Evolutionary conservation across 306 rosid species (phyloP), one percentile per base, ranked within the genome.

Genomic region (Prunus mume): DNA sequence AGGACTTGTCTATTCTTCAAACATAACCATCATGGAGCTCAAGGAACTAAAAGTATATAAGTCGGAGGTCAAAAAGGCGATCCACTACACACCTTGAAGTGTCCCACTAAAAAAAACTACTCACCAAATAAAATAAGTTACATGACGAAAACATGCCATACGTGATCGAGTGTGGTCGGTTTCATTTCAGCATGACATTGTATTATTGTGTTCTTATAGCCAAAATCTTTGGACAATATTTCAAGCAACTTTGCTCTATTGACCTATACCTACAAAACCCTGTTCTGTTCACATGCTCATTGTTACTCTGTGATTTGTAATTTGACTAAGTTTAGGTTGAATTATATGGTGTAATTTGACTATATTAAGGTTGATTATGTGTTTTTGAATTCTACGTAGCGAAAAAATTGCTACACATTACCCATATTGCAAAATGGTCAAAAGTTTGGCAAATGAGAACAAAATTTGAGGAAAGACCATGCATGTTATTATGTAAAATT

Each of bases 101-200:
- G 43, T 17, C 19, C 17, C 20, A 72, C 76, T n/a, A 17, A 2
- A 34, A 34, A 34, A 15, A 15, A 3, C 27, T 43, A 24, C 20
- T 3, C 2, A 3, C 57, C 27, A 61, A 7, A 18, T 61, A 62
- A 74, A 61, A 43, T 58, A 28, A 62, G 66, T 46, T 18, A 54
- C 78, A 74, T 58, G 78, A 18, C n/a, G 32, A 74, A 61, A 46
- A 30, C 69, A 47, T 74, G 78, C 45, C 4, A 30, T 45, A 61
- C 17, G 19, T 61, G 52, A 38, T 38, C 50, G 19, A 20, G 0
- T 41, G 24, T 62, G 60, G 77, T 73, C 69, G 47, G 77, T 73
- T 65, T 46, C 30, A 18, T n/a, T 9, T 6, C 6, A 38, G 43
- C 43, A 38, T 38, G 12, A 38, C 12, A 22, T 72, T 57, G 54